Percentiles rank a stretch among this genome's conserved stretches.
These are phyloP conservation scores for Xylariales sp. DNA, from an alignment of 2,329 filamentous ascomycete species.

Conservation along the genomic window DNA sequence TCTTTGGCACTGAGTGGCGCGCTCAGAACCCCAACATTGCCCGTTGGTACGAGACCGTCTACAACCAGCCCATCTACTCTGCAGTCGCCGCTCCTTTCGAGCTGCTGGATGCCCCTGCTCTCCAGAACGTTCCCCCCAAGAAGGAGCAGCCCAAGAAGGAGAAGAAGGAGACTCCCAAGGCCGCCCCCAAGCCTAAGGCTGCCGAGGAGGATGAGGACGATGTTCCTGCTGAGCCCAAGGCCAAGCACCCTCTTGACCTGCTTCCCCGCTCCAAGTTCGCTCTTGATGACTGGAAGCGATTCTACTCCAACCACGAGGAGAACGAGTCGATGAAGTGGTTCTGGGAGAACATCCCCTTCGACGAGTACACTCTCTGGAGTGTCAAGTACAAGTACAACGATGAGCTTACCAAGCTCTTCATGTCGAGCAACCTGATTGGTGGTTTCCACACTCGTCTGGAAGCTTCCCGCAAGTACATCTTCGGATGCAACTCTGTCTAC, in stretches of 20 bases:
- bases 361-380: constrained; percentile 94
- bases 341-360: constrained; percentile 92
- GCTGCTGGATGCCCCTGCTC: constrained; percentile 79
- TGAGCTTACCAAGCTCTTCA: constrained; percentile 95
- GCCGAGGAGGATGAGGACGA: constrained; percentile 53
- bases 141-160: constrained; percentile 69
- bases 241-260: constrained; percentile 92
- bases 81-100: constrained; percentile 70
- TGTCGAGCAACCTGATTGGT: constrained; percentile 97
- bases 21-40: constrained; percentile 76
- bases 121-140: constrained; percentile 66
- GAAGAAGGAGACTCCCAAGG: constrained; percentile 36
- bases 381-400: constrained; percentile 99
- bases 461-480: constrained; percentile 96
- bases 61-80: constrained; percentile 88
- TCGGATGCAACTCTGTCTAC: constrained; percentile 86
- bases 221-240: constrained; percentile 65
- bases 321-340: constrained; percentile 89
- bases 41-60: constrained; percentile 92
- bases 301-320: constrained; percentile 95
- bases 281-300: constrained; percentile 97
- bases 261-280: constrained; percentile 76
- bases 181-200: constrained; percentile 36
- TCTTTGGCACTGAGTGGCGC: constrained; percentile 91
- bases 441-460: constrained; percentile 98